Evolutionary conservation across 371 early-diverging fungal species (phyloP), one percentile per base, ranked within the genome.

Genomic region (Basidiobolus heterosporus): DNA sequence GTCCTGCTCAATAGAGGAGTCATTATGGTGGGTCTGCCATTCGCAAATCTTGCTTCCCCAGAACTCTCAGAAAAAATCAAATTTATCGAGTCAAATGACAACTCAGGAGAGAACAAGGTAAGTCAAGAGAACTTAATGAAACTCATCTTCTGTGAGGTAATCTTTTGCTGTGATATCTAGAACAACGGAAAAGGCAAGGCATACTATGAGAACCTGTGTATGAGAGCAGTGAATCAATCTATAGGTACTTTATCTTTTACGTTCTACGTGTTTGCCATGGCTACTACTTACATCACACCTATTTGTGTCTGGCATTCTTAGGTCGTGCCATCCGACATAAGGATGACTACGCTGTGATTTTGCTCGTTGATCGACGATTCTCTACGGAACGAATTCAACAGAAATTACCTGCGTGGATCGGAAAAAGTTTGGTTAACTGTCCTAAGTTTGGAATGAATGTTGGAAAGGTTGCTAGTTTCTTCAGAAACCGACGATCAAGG

Each of bases 141-240:
- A n/a, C n/a, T n/a, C n/a, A n/a, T n/a, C n/a, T n/a, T n/a, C n/a
- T n/a, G n/a, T n/a, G n/a, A n/a, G n/a, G n/a, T n/a, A n/a, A 30
- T 47, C 36, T 38, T n/a, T 40, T 40, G 41, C 2, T 40, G 22
- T 7, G 20, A 16, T 8, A 44, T 11, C 17, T 43, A 8, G 49
- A 44, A 17, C 21, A 42, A 40, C n/a, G 46, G 53, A 13, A 52
- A 55, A 23, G 80, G 79, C 1, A 65, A 57, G 21, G 85, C 82
- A 46, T 83, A 84, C 54, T 91, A 91, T 47, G 87, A 89, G 55
- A 86, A 90, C 51, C 55, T 92, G 22, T 91, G 91, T 63, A 93
- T 98, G 93, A 78, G 85, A 21, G 82, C 88, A 3, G 91, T 99
- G 0, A 98, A 98, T 63, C 98, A 98, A 60, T 82, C 94, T 1